Evolutionary conservation across 257 asterid species (phyloP).

Genomic region (Petunia secreta): DNA sequence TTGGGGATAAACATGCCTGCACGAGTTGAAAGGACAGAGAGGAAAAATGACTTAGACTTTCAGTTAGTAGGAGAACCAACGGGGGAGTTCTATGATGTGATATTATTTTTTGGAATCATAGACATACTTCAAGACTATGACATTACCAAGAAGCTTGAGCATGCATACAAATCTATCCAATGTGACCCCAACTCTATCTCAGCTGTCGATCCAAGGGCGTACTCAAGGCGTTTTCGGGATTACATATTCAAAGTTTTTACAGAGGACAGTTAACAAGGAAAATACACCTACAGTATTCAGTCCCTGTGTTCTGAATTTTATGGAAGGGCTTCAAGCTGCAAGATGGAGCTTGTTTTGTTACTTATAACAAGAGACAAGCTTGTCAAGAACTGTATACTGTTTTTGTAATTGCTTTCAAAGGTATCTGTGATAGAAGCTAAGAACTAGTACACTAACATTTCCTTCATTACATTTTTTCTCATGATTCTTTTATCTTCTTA

Average conservation of each 20-base stretch:
- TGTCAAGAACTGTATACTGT: too few species aligned
- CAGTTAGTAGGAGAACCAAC: slow-evolving; percentile 38
- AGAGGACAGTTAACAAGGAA: slow-evolving; percentile 25
- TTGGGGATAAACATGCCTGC: slow-evolving; percentile 38
- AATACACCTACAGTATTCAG: too few species aligned
- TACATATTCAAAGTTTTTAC: slow-evolving; percentile 39
- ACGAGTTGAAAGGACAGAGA: slow-evolving; percentile 35
- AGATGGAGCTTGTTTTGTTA: neutral
- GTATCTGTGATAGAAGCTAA: too few species aligned
- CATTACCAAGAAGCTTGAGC: slow-evolving; percentile 45
- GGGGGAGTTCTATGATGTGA: slow-evolving; percentile 37
- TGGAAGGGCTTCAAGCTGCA: neutral
- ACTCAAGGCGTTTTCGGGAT: slow-evolving; percentile 45
- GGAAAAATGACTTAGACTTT: slow-evolving; percentile 28
- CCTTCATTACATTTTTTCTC: too few species aligned
- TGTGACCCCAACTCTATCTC: slow-evolving; percentile 43
- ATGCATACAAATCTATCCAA: slow-evolving; percentile 44
- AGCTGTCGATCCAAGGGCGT: slow-evolving; percentile 39
- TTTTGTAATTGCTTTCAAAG: too few species aligned
- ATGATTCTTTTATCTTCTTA: too few species aligned
- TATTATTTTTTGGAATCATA: slow-evolving; percentile 37
- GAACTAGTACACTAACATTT: too few species aligned
- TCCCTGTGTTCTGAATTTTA: too few species aligned
- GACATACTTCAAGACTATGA: slow-evolving; percentile 44
- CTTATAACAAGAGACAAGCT: too few species aligned